These are phyloP conservation scores for Gyromitra esculenta DNA, from an alignment of 2,329 filamentous ascomycete species.

Conservation along the genomic window DNA sequence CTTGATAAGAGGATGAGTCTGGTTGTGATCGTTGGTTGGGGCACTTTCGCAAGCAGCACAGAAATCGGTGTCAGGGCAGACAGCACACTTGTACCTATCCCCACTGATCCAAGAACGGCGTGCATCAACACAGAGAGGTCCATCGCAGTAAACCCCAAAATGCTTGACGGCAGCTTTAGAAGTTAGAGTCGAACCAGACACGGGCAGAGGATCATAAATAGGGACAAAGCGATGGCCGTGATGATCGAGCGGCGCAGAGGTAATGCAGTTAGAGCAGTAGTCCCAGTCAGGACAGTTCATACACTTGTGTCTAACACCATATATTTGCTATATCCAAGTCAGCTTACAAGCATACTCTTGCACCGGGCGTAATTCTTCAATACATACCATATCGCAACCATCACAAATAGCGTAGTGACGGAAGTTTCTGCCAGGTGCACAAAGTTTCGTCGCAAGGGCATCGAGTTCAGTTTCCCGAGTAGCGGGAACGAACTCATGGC, in stretches of 20 bases:
- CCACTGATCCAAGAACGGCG: slow-evolving; percentile 75
- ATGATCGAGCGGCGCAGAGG: slow-evolving; percentile 73
- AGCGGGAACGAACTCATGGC: slow-evolving; percentile 79
- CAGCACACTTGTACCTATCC: slow-evolving; percentile 93
- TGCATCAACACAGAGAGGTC: slow-evolving; percentile 78
- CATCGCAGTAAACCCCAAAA: slow-evolving; percentile 91
- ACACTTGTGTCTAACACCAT: slow-evolving; percentile 94
- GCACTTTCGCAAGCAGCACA: slow-evolving; percentile 92
- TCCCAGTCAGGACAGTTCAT: slow-evolving; percentile 98
- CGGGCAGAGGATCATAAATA: slow-evolving; percentile 76
- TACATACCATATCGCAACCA: slow-evolving; percentile 78
- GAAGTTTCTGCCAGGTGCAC: slow-evolving; percentile 81
- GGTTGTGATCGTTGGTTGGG: slow-evolving; percentile 85
- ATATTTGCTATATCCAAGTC: slow-evolving; percentile 69
- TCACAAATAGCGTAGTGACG: slow-evolving; percentile 92
- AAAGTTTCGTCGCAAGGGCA: slow-evolving; percentile 71
- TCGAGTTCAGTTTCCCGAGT: slow-evolving; percentile 71
- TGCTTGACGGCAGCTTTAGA: slow-evolving; percentile 69
- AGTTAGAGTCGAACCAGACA: slow-evolving; percentile 43
- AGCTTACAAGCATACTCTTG: background rate
- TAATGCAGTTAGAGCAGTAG: slow-evolving; percentile 82
- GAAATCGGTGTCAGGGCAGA: slow-evolving; percentile 95
- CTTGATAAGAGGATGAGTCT: slow-evolving; percentile 96
- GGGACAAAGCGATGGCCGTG: slow-evolving; percentile 87
- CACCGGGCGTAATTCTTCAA: background rate